Conservation (phyloP, 148 eudicot species). For the Rhododendron molle region DNA sequence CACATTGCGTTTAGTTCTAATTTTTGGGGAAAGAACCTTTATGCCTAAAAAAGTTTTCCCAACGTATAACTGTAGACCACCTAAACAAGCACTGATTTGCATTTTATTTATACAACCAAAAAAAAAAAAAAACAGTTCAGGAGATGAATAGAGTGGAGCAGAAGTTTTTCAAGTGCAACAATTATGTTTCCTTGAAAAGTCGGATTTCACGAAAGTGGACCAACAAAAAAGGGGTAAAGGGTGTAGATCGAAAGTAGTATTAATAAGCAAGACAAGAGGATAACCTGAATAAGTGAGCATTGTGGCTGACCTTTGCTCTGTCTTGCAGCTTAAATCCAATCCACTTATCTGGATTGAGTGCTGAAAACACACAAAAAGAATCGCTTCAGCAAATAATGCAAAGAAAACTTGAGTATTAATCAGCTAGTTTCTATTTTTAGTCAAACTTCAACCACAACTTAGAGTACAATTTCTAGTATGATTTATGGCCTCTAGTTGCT, state of each 20-base stretch:
- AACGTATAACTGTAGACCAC: not conserved
- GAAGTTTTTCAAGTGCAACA: not conserved
- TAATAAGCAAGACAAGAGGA: slow-evolving; percentile 14
- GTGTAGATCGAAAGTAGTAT: not conserved
- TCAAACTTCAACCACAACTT: not conserved
- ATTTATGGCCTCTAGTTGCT: not conserved
- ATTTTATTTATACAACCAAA: not conserved
- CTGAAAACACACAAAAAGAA: slow-evolving; percentile 35
- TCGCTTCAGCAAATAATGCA: not conserved
- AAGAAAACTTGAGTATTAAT: not conserved
- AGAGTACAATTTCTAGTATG: not conserved
- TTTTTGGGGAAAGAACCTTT: not conserved
- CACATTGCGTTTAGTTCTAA: not conserved
- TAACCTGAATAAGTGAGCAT: slow-evolving; percentile 87
- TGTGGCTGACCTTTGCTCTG: slow-evolving; percentile 86
- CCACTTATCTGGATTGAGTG: slow-evolving; percentile 87
- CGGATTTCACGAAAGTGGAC: not conserved
- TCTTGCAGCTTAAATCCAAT: slow-evolving; percentile 83
- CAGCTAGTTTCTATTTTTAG: not conserved
- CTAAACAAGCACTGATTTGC: not conserved
- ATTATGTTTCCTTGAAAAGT: not conserved
- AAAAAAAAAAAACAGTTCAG: not conserved
- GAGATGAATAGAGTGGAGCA: not conserved
- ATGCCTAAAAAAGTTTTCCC: not conserved
- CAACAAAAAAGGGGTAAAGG: not conserved